Percentiles rank a stretch among this genome's conserved stretches.
These are phyloP conservation scores for Fusarium sororula DNA, from an alignment of 2,329 filamentous ascomycete species.

Conservation along the genomic window DNA sequence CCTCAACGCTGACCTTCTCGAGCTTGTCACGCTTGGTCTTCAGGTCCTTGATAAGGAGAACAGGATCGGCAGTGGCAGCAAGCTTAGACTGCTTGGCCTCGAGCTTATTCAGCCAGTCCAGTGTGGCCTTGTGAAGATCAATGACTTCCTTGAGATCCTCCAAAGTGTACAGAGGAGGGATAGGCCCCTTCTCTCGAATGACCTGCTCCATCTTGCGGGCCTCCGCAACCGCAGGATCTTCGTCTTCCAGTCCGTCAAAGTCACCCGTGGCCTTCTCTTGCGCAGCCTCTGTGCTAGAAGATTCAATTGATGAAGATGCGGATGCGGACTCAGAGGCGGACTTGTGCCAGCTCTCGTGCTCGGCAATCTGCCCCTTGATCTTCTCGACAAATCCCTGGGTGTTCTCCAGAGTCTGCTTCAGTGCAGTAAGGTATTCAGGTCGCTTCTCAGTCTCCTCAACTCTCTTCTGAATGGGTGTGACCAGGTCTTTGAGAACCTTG, in stretches of 20 bases:
- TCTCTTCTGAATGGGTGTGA: conserved; percentile 79
- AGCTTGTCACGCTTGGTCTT: conserved; percentile 74
- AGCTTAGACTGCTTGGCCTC: conserved; percentile 76
- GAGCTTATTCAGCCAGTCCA: conserved; percentile 79
- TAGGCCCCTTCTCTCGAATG: conserved; percentile 58
- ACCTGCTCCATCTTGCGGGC: conserved; percentile 56
- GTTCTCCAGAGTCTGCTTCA: conserved; percentile 77
- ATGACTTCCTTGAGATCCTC: conserved; percentile 76
- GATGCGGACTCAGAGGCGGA: conserved; percentile 63
- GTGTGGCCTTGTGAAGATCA: conserved; percentile 67
- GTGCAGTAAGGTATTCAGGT: conserved; percentile 71
- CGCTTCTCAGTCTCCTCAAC: conserved; percentile 76
- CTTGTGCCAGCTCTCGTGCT: conserved; percentile 71
- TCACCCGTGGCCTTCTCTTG: conserved; percentile 62
- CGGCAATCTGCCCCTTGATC: conserved; percentile 74
- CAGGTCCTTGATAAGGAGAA: conserved; percentile 77
- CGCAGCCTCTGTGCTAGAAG: conserved; percentile 54
- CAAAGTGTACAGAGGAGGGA: conserved; percentile 74
- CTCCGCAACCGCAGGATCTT: conserved; percentile 55
- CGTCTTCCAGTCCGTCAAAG: conserved; percentile 83
- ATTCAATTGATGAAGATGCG: conserved; percentile 51
- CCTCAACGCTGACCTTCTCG: conserved; percentile 73
- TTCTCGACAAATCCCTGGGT: conserved; percentile 75
- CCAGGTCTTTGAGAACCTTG: conserved; percentile 79
- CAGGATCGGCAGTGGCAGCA: conserved; percentile 75